Evolutionary conservation across 768 basidiomycete genomes (phyloP).

Genomic region (Cubamyces sp.): DNA sequence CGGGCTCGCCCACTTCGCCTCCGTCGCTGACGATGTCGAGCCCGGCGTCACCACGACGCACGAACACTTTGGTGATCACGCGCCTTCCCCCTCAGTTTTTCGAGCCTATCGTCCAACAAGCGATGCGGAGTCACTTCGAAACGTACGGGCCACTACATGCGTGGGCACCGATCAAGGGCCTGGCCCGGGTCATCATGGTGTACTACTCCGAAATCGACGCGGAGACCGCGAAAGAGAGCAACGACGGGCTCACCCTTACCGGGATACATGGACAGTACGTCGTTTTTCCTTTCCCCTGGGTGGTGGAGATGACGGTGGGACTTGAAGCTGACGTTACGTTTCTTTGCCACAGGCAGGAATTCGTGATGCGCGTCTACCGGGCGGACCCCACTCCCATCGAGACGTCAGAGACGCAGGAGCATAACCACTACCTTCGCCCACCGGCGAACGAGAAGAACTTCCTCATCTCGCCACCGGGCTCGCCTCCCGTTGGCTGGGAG

Average conservation of each 20-base stretch:
- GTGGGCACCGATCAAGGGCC: constrained; percentile 87
- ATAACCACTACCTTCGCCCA: constrained; percentile 64
- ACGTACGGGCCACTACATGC: constrained; percentile 81
- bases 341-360: constrained; percentile 43
- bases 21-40: constrained; percentile 27
- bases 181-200: constrained; percentile 83
- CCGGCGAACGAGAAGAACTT: constrained; percentile 91
- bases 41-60: constrained; percentile 39
- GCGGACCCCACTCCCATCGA: constrained; percentile 72
- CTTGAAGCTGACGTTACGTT: constrained; percentile 1
- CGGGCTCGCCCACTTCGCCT: constrained; percentile 19
- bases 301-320: not conserved
- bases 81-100: constrained; percentile 80
- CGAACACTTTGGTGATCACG: constrained; percentile 87
- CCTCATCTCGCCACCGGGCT: constrained; percentile 96
- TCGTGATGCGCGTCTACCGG: constrained; percentile 69
- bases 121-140: constrained; percentile 73
- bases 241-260: constrained; percentile 67
- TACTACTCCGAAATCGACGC: constrained; percentile 67
- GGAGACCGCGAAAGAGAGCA: constrained; percentile 64
- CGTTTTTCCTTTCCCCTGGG: constrained; percentile 9
- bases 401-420: constrained; percentile 31
- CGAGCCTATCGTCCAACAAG: constrained; percentile 64
- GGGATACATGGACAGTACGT: constrained; percentile 55
- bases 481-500: constrained; percentile 97